Evolutionary conservation across 1,284 basidiomycete species (phyloP), one percentile per base, ranked within the genome.

Genomic region (Trametes pubescens): DNA sequence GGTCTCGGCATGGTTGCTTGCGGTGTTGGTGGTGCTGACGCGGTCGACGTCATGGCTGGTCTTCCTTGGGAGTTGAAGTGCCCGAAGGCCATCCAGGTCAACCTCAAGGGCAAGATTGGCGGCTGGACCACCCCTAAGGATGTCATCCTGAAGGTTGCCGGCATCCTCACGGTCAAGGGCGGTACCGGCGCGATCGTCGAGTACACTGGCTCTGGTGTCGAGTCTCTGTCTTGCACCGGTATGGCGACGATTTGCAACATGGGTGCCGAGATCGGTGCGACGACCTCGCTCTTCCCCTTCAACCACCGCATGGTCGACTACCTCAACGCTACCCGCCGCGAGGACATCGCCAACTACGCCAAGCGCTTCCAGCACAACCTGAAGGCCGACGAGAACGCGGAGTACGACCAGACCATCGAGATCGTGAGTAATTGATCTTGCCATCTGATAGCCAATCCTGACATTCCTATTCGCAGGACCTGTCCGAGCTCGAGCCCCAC

Each of bases 221-320:
- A 97, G 78, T 94, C 94, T 37, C 88, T 99, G 70, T 98, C 96
- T 55, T 95, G 93, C 87, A 99, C 97, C 53, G 98, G 97, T 83
- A 99, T 99, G 97, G 98, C 94, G 65, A 99, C 97, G 57, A 96
- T 98, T 74, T 99, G 97, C 82, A 99, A 99, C 90, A 99, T 99
- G 97, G 98, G 98, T 87, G 98, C 98, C 75, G 97, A 99, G 82
- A 99, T 99, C 74, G 97, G 98, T 79, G 97, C 97, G 56, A 99
- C 97, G 48, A 99, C 98, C 57, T 99, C 97, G 21, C 81, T 99
- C 73, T 99, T 99, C 95, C 98, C 98, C 73, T 99, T 93, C 91
- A 99, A 99, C 86, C 80, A 84, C 72, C 94, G 95, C 75, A 99
- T 99, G 96, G 86, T 79, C 74, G 87, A 91, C 78, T 99, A 98